Conservation (phyloP, 495 filamentous ascomycete genomes). For the Pyrenula massariospora region DNA sequence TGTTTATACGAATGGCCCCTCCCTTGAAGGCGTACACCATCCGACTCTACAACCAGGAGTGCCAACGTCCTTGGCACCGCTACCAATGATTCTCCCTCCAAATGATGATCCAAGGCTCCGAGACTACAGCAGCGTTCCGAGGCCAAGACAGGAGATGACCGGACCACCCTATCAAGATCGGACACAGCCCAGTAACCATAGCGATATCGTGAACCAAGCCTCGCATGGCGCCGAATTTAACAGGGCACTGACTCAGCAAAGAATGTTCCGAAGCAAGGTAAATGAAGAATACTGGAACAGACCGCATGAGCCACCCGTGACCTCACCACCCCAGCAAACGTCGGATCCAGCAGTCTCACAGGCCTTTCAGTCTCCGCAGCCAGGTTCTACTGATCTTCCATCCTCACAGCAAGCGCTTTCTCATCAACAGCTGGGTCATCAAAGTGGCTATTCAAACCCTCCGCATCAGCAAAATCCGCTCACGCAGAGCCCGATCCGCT, state of each 20-base stretch:
- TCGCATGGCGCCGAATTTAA: slow-evolving; percentile 85
- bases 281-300: slow-evolving; percentile 66
- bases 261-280: slow-evolving; percentile 62
- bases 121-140: slow-evolving; percentile 74
- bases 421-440: slow-evolving; percentile 12
- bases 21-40: slow-evolving; percentile 49
- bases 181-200: slow-evolving; percentile 61
- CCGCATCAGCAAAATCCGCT: slow-evolving; percentile 26
- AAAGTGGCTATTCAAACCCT: slow-evolving; percentile 15
- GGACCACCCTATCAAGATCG: slow-evolving; percentile 85
- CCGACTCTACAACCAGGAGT: slow-evolving; percentile 55
- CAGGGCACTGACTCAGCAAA: slow-evolving; percentile 62
- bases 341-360: slow-evolving; percentile 31
- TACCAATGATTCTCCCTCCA: slow-evolving; percentile 73
- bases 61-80: slow-evolving; percentile 50
- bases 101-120: slow-evolving; percentile 66
- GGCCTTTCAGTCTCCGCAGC: slow-evolving; percentile 28
- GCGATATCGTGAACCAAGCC: slow-evolving; percentile 82
- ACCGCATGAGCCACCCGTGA: slow-evolving; percentile 59
- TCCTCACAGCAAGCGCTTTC: slow-evolving; percentile 23
- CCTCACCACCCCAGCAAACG: slow-evolving; percentile 35
- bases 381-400: slow-evolving; percentile 24
- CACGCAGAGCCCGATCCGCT: slow-evolving; percentile 30
- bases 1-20: slow-evolving; percentile 62
- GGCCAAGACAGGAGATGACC: slow-evolving; percentile 79